Conservation (phyloP, 2,329 filamentous ascomycete genomes). For the Laburnicola sp. region DNA sequence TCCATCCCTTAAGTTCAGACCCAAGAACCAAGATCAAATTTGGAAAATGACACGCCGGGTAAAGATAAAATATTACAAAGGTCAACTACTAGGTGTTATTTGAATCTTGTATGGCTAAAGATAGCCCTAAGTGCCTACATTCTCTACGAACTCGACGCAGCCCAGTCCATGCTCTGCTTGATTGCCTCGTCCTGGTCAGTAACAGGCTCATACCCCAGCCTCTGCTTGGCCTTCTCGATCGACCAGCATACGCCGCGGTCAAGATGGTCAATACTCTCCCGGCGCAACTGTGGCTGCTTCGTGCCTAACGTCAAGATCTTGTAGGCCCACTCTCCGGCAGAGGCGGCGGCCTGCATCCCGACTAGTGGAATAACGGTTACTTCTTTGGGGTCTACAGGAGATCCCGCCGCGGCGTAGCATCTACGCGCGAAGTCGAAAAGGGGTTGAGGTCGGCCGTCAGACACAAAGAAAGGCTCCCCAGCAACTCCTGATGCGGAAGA, state of each 20-base stretch:
- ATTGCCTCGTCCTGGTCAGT: constrained; percentile 61
- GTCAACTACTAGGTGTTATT: no score
- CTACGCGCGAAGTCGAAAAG: constrained; percentile 50
- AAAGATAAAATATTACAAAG: no score
- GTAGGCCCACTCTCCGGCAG: constrained; percentile 45
- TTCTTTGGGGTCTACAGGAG: constrained; percentile 31
- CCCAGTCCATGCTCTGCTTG: constrained; percentile 22
- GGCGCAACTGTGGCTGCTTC: constrained; percentile 43
- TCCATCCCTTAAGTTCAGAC: no score
- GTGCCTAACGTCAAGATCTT: constrained; percentile 32
- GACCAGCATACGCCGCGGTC: constrained; percentile 73
- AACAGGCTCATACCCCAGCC: constrained; percentile 67
- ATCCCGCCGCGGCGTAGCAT: constrained; percentile 44
- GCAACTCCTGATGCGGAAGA: constrained; percentile 43
- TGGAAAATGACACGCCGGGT: no score
- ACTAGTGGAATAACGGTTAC: constrained; percentile 44
- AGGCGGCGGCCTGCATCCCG: constrained; percentile 43
- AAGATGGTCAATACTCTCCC: constrained; percentile 59
- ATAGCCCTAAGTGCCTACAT: no score
- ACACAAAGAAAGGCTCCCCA: constrained; percentile 52
- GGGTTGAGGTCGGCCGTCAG: constrained; percentile 47
- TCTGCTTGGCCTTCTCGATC: constrained; percentile 69
- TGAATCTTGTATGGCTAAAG: no score
- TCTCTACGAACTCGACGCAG: constrained; percentile 9
- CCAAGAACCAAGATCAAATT: no score